A percentile compares a stretch with the other conserved stretches of the same genome.
Conservation (phyloP, 768 basidiomycete species). For the button mushroom (Agaricus bisporus) region DNA sequence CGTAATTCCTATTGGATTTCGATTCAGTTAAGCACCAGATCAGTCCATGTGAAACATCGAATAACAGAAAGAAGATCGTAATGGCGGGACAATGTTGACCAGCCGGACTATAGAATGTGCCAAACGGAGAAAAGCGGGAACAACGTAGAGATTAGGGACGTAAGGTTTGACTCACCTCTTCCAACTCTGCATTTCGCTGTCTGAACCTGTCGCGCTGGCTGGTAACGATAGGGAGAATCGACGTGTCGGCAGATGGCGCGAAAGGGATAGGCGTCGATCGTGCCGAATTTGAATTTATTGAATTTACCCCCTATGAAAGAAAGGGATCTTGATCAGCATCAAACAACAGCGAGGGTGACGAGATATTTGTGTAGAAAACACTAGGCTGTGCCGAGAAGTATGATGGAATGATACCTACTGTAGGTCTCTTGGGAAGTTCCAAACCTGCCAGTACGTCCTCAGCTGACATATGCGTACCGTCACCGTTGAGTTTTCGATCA, state of each 20-base stretch:
- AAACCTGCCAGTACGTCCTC: slow-evolving; percentile 66
- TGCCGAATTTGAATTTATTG: slow-evolving; percentile 24
- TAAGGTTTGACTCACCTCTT: slow-evolving; percentile 58
- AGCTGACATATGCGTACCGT: slow-evolving; percentile 19
- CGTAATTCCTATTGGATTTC: slow-evolving; percentile 66
- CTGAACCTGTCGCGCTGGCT: slow-evolving; percentile 97
- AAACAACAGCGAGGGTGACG: background rate
- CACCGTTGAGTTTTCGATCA: slow-evolving; percentile 16
- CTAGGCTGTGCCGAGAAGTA: background rate
- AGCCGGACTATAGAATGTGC: background rate
- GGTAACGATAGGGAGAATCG: slow-evolving; percentile 97
- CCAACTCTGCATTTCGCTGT: slow-evolving; percentile 93
- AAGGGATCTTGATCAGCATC: background rate
- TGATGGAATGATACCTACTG: slow-evolving; percentile 24
- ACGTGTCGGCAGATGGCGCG: slow-evolving; percentile 75
- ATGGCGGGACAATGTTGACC: background rate
- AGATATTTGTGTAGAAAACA: background rate
- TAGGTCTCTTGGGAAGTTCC: slow-evolving; percentile 56
- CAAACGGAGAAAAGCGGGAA: background rate
- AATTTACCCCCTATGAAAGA: background rate
- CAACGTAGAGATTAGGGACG: background rate
- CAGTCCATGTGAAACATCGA: background rate
- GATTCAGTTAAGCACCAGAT: slow-evolving; percentile 2
- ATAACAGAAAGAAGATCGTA: background rate
- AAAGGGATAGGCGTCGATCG: slow-evolving; percentile 66